A percentile compares a stretch with the other conserved stretches of the same genome.
Conservation (phyloP, 2,329 filamentous ascomycete genomes). For the Neurospora sp. region DNA sequence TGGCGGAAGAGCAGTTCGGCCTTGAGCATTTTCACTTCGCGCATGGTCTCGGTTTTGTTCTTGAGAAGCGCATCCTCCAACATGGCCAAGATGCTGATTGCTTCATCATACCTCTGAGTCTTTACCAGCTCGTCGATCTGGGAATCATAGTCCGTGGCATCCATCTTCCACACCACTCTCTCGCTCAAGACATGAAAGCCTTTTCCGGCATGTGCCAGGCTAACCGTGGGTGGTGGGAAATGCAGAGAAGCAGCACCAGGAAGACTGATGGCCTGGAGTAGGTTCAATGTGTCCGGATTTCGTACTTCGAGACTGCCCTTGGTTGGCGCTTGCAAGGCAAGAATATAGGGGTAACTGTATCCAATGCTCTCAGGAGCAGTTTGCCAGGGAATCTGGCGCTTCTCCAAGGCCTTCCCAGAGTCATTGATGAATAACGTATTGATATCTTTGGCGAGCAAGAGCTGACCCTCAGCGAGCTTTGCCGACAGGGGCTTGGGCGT, state of each 20-base stretch:
- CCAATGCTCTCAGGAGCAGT: constrained; percentile 81
- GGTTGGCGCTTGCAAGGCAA: constrained; percentile 72
- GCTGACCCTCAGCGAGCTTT: constrained; percentile 69
- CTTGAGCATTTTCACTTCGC: constrained; percentile 85
- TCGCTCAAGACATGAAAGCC: constrained; percentile 92
- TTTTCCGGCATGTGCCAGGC: constrained; percentile 91
- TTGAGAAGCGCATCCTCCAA: constrained; percentile 83
- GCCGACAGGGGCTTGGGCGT: constrained; percentile 84
- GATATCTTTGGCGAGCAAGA: constrained; percentile 94
- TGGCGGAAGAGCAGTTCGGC: constrained; percentile 75
- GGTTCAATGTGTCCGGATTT: constrained; percentile 83
- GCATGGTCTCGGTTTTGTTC: constrained; percentile 69
- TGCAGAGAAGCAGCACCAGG: constrained; percentile 77
- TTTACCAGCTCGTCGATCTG: constrained; percentile 77
- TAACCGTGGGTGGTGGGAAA: constrained; percentile 85
- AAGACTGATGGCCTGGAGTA: constrained; percentile 75
- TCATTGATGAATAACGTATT: constrained; percentile 88
- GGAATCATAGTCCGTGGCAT: constrained; percentile 78
- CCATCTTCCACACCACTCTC: constrained; percentile 91
- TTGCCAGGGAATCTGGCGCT: constrained; percentile 86
- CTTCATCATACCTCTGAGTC: constrained; percentile 72
- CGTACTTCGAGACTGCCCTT: constrained; percentile 83
- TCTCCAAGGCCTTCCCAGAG: constrained; percentile 70
- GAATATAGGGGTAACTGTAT: constrained; percentile 92
- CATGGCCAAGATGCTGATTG: constrained; percentile 79